phyloP scores from a whole-genome alignment of 2,329 filamentous ascomycete genomes.

The Talaromyces sp. region DNA sequence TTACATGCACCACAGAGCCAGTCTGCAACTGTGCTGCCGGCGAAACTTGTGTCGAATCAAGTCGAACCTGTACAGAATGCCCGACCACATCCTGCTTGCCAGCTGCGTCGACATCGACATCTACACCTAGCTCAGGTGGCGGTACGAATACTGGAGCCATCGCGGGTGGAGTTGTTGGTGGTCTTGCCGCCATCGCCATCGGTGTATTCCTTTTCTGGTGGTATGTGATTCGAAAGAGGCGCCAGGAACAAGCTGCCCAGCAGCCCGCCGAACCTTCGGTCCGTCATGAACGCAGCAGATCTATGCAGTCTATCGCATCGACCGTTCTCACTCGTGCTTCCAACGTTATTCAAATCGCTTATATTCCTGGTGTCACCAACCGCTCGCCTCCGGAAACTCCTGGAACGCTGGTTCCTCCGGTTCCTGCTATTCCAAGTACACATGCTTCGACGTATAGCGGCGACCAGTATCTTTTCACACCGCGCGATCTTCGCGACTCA shows the following conservation, averaged over 20 bases:
- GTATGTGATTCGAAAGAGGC: slow-evolving; percentile 78
- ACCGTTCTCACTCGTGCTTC: slow-evolving; percentile 94
- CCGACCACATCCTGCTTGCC: slow-evolving; percentile 57
- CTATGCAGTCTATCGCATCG: slow-evolving; percentile 90
- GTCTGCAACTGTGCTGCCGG: slow-evolving; percentile 60
- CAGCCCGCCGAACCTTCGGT: slow-evolving; percentile 48
- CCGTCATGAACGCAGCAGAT: slow-evolving; percentile 56
- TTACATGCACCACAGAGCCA: slow-evolving; percentile 55
- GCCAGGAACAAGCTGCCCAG: slow-evolving; percentile 53
- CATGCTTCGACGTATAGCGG: slow-evolving; percentile 44
- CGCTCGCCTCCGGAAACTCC: slow-evolving; percentile 81
- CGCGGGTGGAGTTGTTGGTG: slow-evolving; percentile 86
- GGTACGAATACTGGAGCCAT: slow-evolving; percentile 78
- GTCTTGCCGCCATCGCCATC: slow-evolving; percentile 70
- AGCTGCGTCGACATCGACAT: slow-evolving; percentile 33
- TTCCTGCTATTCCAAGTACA: slow-evolving; percentile 77
- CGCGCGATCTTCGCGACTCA: slow-evolving; percentile 83
- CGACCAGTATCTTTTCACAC: slow-evolving; percentile 91
- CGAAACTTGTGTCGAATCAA: slow-evolving; percentile 60
- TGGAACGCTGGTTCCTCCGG: slow-evolving; percentile 78
- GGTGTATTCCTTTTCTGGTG: slow-evolving; percentile 80
- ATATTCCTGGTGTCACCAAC: slow-evolving; percentile 96
- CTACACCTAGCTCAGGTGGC: slow-evolving; percentile 28
- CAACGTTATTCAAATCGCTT: slow-evolving; percentile 99
- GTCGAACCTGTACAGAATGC: slow-evolving; percentile 60